phyloP scores from a whole-genome alignment of 1,284 basidiomycete genomes.

The Ceratobasidium theobromae region DNA sequence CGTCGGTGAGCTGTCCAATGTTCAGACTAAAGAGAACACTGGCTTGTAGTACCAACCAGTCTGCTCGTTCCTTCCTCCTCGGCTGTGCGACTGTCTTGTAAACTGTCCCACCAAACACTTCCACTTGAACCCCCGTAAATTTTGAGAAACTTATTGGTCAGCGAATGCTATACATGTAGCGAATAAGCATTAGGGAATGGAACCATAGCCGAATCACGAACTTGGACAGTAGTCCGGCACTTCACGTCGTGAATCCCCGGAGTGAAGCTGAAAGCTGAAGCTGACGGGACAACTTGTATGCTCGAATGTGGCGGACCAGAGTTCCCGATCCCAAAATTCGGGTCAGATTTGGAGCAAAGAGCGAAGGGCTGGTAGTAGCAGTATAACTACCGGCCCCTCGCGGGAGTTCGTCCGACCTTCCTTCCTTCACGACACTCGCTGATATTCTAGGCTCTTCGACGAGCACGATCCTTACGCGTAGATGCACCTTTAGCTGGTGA shows the following conservation, averaged over 20 bases:
- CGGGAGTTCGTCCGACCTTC: constrained; percentile 9
- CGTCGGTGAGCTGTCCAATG: background rate
- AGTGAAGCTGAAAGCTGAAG: constrained; percentile 15
- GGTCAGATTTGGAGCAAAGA: constrained; percentile 1
- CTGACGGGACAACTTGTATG: constrained; percentile 8
- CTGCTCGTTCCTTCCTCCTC: constrained; percentile 2
- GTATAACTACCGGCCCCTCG: constrained; percentile 23
- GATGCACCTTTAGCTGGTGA: constrained; percentile 29
- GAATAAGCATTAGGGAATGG: constrained; percentile 25
- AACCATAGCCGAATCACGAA: constrained; percentile 13
- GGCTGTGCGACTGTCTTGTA: constrained; percentile 15
- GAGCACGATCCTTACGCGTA: constrained; percentile 32
- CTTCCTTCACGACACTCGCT: constrained; percentile 31
- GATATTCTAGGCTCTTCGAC: constrained; percentile 15
- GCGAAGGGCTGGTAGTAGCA: background rate
- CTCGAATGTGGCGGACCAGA: background rate
- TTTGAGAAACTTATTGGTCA: constrained; percentile 23
- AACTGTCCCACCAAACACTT: background rate
- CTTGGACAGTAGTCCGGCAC: constrained; percentile 4
- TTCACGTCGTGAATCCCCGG: constrained; percentile 20
- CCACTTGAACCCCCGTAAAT: constrained; percentile 6
- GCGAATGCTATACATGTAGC: constrained; percentile 19
- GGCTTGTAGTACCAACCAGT: background rate
- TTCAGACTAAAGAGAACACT: constrained; percentile 8
- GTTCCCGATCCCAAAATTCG: background rate